These are phyloP conservation scores for Leishmania tropica DNA, from an alignment of 208 protist genomes.

Conservation along the genomic window DNA sequence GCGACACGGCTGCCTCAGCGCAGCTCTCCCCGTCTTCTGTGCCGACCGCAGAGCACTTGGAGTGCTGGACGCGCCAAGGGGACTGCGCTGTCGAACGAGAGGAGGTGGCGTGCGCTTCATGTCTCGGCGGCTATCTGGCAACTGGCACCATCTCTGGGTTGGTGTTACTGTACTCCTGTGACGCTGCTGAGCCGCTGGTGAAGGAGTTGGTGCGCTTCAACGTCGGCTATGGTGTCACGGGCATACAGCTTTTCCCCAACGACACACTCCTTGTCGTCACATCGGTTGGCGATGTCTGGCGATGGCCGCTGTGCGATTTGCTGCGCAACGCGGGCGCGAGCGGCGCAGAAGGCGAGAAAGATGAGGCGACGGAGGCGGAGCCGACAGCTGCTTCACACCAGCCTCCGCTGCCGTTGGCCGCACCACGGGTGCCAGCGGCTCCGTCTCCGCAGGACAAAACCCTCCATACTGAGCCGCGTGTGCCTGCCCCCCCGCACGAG, in stretches of 20 bases:
- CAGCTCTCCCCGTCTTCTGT: neutral
- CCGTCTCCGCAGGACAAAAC: neutral
- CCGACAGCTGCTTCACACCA: slow-evolving; percentile 6
- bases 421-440: slow-evolving; percentile 6
- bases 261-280: slow-evolving; percentile 76
- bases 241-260: slow-evolving; percentile 64
- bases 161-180: slow-evolving; percentile 63
- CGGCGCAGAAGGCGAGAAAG: slow-evolving; percentile 12
- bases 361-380: slow-evolving; percentile 22
- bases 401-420: slow-evolving; percentile 15
- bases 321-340: slow-evolving; percentile 15
- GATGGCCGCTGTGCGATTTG: slow-evolving; percentile 74
- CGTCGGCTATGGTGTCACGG: slow-evolving; percentile 76
- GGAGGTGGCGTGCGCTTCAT: slow-evolving; percentile 62
- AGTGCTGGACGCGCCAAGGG: slow-evolving; percentile 17
- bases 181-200: slow-evolving; percentile 32
- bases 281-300: slow-evolving; percentile 79
- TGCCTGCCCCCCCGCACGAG: slow-evolving; percentile 10
- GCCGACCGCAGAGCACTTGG: neutral
- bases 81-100: slow-evolving; percentile 15
- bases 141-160: slow-evolving; percentile 72
- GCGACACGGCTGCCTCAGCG: neutral
- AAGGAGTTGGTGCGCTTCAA: slow-evolving; percentile 78
- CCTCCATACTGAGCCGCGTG: neutral
- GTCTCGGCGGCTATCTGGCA: slow-evolving; percentile 49